phyloP scores from a whole-genome alignment of 805 yeast species.

The Wickerhamomyces chambardii region DNA sequence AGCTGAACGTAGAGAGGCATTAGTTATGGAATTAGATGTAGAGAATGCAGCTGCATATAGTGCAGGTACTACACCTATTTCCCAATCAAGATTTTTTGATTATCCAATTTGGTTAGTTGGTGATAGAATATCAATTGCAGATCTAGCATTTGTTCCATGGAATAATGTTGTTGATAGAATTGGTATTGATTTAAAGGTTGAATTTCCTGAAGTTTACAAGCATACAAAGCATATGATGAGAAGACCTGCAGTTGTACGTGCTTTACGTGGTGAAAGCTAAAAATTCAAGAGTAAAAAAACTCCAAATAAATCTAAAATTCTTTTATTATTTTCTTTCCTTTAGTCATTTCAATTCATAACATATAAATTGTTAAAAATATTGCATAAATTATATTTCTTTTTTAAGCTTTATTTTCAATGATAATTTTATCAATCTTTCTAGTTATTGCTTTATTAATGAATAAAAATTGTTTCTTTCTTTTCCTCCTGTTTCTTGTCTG shows the following conservation, averaged over 20 bases:
- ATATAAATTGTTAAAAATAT: too few relatives aligned
- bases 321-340: too few relatives aligned
- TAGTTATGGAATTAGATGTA: constrained; percentile 80
- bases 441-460: too few relatives aligned
- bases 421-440: too few relatives aligned
- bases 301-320: too few relatives aligned
- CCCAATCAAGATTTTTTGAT: constrained; percentile 81
- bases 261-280: constrained; percentile 56
- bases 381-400: too few relatives aligned
- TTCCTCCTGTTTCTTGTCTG: too few relatives aligned
- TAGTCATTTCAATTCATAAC: too few relatives aligned
- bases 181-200: constrained; percentile 79
- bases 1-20: constrained; percentile 85
- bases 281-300: too few relatives aligned
- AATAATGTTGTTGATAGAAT: constrained; percentile 90
- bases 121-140: constrained; percentile 77
- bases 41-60: constrained; percentile 84
- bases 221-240: constrained; percentile 97
- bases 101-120: constrained; percentile 96
- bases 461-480: too few relatives aligned
- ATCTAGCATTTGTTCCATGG: constrained; percentile 93
- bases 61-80: constrained; percentile 80
- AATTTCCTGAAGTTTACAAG: constrained; percentile 91
- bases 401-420: too few relatives aligned
- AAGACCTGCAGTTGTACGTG: constrained; percentile 84